These are phyloP conservation scores for Zoysia matrella DNA, from an alignment of 202 grass and related monocot species.

Conservation along the genomic window DNA sequence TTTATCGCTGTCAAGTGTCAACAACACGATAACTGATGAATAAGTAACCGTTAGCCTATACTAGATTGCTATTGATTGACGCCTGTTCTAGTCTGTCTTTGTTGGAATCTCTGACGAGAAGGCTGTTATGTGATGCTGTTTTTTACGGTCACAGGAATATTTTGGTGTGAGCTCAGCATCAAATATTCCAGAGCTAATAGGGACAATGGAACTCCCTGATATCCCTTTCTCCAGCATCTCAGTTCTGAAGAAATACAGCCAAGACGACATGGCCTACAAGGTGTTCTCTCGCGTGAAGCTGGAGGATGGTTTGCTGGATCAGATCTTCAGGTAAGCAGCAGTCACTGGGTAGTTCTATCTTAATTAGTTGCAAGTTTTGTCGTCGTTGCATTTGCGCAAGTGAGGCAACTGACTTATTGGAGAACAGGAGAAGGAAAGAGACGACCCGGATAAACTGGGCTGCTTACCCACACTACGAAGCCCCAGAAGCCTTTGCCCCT, in stretches of 20 bases:
- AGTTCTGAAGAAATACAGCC: slow-evolving; percentile 68
- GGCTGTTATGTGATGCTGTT: slow-evolving; percentile 15
- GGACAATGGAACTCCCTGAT: slow-evolving; percentile 73
- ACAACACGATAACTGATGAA: background rate
- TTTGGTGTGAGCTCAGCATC: slow-evolving; percentile 69
- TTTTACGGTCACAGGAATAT: slow-evolving; percentile 58
- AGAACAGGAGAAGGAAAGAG: slow-evolving; percentile 63
- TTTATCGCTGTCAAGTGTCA: too few species aligned
- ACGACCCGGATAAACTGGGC: slow-evolving; percentile 83
- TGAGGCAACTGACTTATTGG: background rate
- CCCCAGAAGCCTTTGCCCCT: slow-evolving; percentile 80
- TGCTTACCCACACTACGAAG: slow-evolving; percentile 85
- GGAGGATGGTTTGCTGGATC: slow-evolving; percentile 65
- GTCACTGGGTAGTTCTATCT: background rate
- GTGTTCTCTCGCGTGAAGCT: slow-evolving; percentile 71
- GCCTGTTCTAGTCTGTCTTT: background rate
- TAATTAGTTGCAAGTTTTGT: background rate
- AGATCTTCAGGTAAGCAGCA: slow-evolving; percentile 70
- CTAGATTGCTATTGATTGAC: background rate
- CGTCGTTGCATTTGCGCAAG: background rate
- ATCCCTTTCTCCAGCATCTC: slow-evolving; percentile 83
- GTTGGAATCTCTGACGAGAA: background rate
- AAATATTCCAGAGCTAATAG: slow-evolving; percentile 75
- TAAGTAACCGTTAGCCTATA: background rate
- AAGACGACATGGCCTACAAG: slow-evolving; percentile 81